Conservation (phyloP, 495 filamentous ascomycete genomes). For the Hypomontagnella monticulosa region DNA sequence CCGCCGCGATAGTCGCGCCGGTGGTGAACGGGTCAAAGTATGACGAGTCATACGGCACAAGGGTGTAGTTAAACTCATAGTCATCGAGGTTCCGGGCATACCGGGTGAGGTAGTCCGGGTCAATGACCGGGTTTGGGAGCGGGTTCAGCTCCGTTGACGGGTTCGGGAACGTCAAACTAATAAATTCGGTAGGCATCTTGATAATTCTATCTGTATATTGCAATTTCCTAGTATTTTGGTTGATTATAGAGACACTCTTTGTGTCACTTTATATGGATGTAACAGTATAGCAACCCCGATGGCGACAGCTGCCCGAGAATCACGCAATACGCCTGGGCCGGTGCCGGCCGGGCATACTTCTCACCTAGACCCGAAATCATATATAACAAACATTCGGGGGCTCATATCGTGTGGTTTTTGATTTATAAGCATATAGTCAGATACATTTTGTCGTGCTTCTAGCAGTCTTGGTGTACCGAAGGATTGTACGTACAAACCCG, state of each 20-base stretch:
- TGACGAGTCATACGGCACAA: conserved; percentile 62
- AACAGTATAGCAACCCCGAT: conserved; percentile 16
- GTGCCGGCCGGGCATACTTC: conserved; percentile 34
- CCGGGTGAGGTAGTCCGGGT: conserved; percentile 57
- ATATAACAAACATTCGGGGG: conserved; percentile 1
- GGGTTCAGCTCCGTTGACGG: conserved; percentile 61
- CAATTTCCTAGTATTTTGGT: not conserved
- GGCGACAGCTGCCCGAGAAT: conserved; percentile 38
- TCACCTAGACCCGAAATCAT: conserved; percentile 23
- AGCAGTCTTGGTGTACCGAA: no score
- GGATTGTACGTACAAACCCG: no score
- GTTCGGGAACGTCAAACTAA: conserved; percentile 62
- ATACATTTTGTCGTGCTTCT: conserved; percentile 1
- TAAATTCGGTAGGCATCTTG: conserved; percentile 65
- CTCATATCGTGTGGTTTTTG: conserved; percentile 6
- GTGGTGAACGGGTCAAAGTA: conserved; percentile 62
- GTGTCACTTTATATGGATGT: conserved; percentile 31
- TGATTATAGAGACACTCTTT: not conserved
- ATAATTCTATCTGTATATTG: conserved; percentile 4
- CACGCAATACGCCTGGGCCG: conserved; percentile 40
- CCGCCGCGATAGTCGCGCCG: conserved; percentile 61
- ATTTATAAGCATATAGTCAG: conserved; percentile 31
- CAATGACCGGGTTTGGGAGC: conserved; percentile 56
- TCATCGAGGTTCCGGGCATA: conserved; percentile 63
- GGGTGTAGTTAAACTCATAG: conserved; percentile 64